Base-by-base conservation (phyloP, 176 grass and related monocot genomes). In the Aegilops sharonensis region DNA sequence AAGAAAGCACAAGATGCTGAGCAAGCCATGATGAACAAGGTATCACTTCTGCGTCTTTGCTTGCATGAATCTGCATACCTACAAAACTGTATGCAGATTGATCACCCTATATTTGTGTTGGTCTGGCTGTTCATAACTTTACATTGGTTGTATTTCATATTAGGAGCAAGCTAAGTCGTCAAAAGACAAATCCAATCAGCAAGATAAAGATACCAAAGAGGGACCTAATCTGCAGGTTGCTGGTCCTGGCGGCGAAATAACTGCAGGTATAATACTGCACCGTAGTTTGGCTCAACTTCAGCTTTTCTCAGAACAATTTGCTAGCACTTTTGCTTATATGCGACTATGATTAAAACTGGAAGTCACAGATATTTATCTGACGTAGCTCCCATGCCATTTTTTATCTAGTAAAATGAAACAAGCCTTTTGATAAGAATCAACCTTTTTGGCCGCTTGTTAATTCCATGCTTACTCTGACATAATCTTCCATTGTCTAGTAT, bases 121-220 rank as follows among this genome's bases (percentile, higher is more conserved):
- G 32, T 50, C 30, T 86, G 65, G 27, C 48, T 77, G 21, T 36
- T 94, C 71, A 59, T 59, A 59, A 59, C 56, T 59, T 59, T 21
- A 81, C 66, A 47, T 81, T 81, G 36, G 69, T 74, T 82, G 29
- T 83, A 67, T 12, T 75, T 68, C 68, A 37, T 83, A 81, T 68
- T 92, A 97, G 94, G 94, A 97, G 64, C 84, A 93, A 90, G 34
- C 91, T 83, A 95, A 97, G 92, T 92, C 91, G 36, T 83, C 77
- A 79, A 97, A 97, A 84, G 94, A 97, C 67, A 97, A 92, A 77
- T 92, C 91, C 35, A 90, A 81, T 88, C 88, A 92, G 81, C 93
- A 95, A 89, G 93, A 95, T 54, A 95, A 90, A 85, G 94, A 93
- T 89, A 77, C 88, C 78, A 96, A 97, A 89, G 94, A 97, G 82